Percentiles rank a stretch among this genome's conserved stretches.
phyloP scores from a whole-genome alignment of 129 eudicot species.

The Flaveria brownii region DNA sequence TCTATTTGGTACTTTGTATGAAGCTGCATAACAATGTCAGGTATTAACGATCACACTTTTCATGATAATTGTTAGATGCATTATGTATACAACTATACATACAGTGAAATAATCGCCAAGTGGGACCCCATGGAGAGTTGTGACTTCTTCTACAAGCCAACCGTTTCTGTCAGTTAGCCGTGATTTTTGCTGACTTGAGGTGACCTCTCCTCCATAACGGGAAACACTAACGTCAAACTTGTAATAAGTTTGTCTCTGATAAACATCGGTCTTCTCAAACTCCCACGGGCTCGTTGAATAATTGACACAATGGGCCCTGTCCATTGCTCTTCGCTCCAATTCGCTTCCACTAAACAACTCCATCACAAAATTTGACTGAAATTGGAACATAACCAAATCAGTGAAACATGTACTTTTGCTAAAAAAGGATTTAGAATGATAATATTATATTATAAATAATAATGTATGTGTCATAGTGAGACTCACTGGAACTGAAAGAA shows the following conservation, averaged over 20 bases:
- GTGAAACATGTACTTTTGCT: background rate
- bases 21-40: conserved; percentile 52
- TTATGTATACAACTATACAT: conserved; percentile 19
- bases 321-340: conserved; percentile 76
- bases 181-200: conserved; percentile 85
- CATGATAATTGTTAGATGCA: background rate
- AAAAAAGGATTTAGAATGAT: background rate
- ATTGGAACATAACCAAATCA: conserved; percentile 18
- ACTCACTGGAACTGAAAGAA: conserved; percentile 86
- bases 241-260: conserved; percentile 82
- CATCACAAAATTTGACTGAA: conserved; percentile 79
- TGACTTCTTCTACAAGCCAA: conserved; percentile 94
- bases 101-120: conserved; percentile 91
- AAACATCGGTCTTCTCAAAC: conserved; percentile 71
- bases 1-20: conserved; percentile 88
- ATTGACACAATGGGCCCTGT: conserved; percentile 81
- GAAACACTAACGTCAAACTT: conserved; percentile 72
- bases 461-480: background rate
- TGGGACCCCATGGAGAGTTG: conserved; percentile 96
- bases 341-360: conserved; percentile 84
- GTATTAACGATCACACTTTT: conserved; percentile 10
- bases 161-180: conserved; percentile 69
- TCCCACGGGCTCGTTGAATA: conserved; percentile 93
- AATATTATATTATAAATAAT: background rate
- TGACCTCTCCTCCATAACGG: conserved; percentile 89